Evolutionary conservation across 805 yeast species (phyloP), one percentile per base, ranked within the genome.

Genomic region (Nadsonia fulvescens): DNA sequence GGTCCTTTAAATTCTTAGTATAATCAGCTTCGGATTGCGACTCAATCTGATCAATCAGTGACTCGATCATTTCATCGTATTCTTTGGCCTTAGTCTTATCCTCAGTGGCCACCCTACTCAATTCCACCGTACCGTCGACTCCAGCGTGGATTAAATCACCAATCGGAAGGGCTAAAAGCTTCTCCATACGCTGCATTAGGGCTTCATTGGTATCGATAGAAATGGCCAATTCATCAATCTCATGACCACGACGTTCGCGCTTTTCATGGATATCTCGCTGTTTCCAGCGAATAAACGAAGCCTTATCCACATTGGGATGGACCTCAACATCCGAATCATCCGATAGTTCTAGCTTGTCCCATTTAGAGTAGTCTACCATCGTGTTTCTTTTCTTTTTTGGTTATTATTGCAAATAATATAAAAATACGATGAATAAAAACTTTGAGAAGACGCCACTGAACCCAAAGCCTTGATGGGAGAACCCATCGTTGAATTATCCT

Each of bases 311-410:
- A 45, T 89, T 89, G 32, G 96, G 99, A 47, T 89, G 99, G 9
- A 86, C 96, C 44, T 89, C 98, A 25, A 89, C 59, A 43, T 89
- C 98, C 6, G 94, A 81, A 50, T 89, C 99, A 47, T 89, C 99
- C 12, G 94, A 79, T 20, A 89, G 56, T 49, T 89, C 98, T 32
- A 89, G 67, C 47, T 81, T 79, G 51, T 89, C 99, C 96, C 98
- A 89, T 47, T 86, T 89, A 7, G 94, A 81, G 53, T 89, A 89
- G 49, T 89, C 98, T 37, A 89, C 70, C 16, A 78, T 70, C 91
- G 77, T 78, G 14, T 17, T 19, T 8, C 8, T 17, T 12, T 10
- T 26, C 6, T 20, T 12, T 15, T 18, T 20, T 12, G 12, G 11
- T 17, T 10, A 8, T 14, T 4, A 7, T 5, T 11, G 18, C 5